Percentiles rank a stretch among this genome's conserved stretches.
Evolutionary conservation across 495 filamentous ascomycete genomes (phyloP).

Genomic region (Cercophora newfieldiana): DNA sequence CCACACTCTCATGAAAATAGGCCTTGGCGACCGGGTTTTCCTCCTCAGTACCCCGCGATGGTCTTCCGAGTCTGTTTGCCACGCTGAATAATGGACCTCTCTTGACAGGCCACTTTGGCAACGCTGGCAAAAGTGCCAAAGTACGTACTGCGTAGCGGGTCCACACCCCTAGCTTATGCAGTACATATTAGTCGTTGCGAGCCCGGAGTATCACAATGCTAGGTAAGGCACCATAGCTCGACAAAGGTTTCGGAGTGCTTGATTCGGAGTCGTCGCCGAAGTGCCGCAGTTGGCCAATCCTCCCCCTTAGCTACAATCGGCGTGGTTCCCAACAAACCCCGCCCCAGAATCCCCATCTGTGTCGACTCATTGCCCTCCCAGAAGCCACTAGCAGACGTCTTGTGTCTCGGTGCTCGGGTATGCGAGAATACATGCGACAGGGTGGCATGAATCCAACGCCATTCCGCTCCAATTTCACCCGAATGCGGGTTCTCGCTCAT

Average conservation of each 20-base stretch:
- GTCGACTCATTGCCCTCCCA: not conserved
- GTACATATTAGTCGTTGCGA: not conserved
- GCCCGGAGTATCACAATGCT: not conserved
- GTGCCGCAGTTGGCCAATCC: constrained; percentile 17
- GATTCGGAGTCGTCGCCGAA: constrained; percentile 4
- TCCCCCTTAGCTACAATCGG: not conserved
- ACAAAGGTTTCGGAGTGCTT: not conserved
- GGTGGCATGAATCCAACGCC: not conserved
- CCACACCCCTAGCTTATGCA: not conserved
- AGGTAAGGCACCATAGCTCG: not conserved
- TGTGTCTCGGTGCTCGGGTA: not conserved
- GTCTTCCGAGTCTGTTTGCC: not conserved
- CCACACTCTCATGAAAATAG: not conserved
- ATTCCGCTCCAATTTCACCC: constrained; percentile 1
- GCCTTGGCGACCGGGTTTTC: not conserved
- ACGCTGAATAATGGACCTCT: not conserved
- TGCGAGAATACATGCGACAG: not conserved
- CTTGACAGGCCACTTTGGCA: constrained; percentile 10
- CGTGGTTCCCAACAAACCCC: not conserved
- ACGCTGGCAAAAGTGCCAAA: not conserved
- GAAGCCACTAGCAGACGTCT: not conserved
- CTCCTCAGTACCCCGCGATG: not conserved
- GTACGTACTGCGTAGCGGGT: too few relatives aligned
- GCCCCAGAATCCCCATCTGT: not conserved
- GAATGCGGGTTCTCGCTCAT: constrained; percentile 5